Evolutionary conservation across 1,284 basidiomycete genomes (phyloP), one percentile per base, ranked within the genome.

Genomic region (Mrakiaceae sp.): DNA sequence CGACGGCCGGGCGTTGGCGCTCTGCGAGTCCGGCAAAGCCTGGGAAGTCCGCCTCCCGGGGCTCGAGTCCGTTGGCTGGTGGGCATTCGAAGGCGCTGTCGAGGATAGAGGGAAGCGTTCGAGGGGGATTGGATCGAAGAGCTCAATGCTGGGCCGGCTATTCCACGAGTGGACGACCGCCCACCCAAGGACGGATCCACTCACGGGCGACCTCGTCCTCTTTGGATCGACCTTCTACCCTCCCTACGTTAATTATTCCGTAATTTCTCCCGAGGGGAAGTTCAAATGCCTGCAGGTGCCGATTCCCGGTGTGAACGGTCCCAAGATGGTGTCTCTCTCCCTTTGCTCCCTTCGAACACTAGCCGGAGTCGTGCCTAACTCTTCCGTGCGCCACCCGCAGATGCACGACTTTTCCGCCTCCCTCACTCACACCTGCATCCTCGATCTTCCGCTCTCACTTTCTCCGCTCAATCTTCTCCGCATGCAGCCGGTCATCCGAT

Each of bases 391-490:
- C n/a, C 44, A 9, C 56, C 48, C 9, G 43, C 6, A 59, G 76
- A 80, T 80, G 79, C 79, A 80, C 70, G 80, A 81, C 70, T 79
- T 80, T 69, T 79, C 74, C 27, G 76, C 73, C 5, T 77, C 78
- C 0, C 71, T 73, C 11, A 75, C 75, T 0, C 74, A 75, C 59
- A 78, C 79, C 2, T 72, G 80, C 63, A 71, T 80, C 55, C 73
- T 81, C 68, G 80, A 80, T 69, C 73, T 79, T 3, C 80, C 79
- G 0, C 73, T 81, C 2, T 78, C 78, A 0, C 75, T 81, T 54
- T 74, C 79, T 54, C 78, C 79, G 6, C 69, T 75, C 62, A 81
- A 81, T 64, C 69, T 80, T 42, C 67, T 75, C n/a, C 69, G 68
- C 4, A 78, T 78, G 7, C 71, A 74, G 60, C 78, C 79, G 2